A percentile compares a stretch with the other conserved stretches of the same genome.
These are phyloP conservation scores for Chrysoporthe austroafricana DNA, from an alignment of 2,329 filamentous ascomycete genomes.

Conservation along the genomic window DNA sequence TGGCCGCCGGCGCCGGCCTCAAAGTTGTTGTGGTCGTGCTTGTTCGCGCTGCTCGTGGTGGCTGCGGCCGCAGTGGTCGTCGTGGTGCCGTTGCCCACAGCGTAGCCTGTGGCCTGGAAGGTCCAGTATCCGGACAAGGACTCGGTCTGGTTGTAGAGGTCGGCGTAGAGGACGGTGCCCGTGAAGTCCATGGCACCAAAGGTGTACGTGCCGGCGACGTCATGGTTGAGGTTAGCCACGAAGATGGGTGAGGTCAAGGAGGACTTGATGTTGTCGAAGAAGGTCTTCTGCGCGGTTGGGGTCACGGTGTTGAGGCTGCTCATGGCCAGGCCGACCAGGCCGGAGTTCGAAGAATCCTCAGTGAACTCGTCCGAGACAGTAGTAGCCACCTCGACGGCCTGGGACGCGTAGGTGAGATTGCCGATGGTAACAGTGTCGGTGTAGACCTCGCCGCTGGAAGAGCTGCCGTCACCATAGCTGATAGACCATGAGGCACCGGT, in stretches of 20 bases:
- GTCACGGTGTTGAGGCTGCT: conserved; percentile 34
- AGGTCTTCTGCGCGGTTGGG: conserved; percentile 34
- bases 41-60: not conserved
- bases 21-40: not conserved
- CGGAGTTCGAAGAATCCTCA: conserved; percentile 26
- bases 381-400: conserved; percentile 33
- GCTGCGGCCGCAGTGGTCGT: conserved; percentile 8
- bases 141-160: conserved; percentile 34
- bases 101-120: conserved; percentile 40
- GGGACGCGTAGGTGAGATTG: conserved; percentile 31
- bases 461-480: conserved; percentile 37
- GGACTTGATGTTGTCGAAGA: conserved; percentile 40
- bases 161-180: conserved; percentile 40
- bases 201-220: conserved; percentile 43
- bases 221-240: conserved; percentile 39
- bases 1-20: not conserved
- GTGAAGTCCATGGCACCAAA: conserved; percentile 44
- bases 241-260: conserved; percentile 37
- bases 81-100: conserved; percentile 35
- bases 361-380: conserved; percentile 32
- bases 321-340: conserved; percentile 31
- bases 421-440: conserved; percentile 36
- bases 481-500: conserved; percentile 36
- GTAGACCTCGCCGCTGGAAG: conserved; percentile 37
- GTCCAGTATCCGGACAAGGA: conserved; percentile 42